Evolutionary conservation across 768 basidiomycete genomes (phyloP), one percentile per base, ranked within the genome.

Genomic region (Leccinellum rugosiceps): DNA sequence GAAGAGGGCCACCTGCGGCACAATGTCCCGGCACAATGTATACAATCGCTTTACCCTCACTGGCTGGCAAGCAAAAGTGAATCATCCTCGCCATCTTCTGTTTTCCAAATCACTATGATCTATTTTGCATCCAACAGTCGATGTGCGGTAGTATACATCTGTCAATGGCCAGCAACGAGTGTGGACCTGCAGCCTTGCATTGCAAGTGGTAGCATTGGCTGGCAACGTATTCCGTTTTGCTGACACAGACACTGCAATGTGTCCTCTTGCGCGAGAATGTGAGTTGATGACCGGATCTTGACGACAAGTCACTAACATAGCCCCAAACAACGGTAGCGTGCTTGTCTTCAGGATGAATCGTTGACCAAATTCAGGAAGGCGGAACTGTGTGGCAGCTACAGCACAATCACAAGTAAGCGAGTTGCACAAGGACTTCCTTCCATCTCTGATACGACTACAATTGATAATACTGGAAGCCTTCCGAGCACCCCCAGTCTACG

Each of bases 391-490:
- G 0, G 80, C 90, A 31, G 80, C 89, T 0, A 87, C 91, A 0
- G 77, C 84, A 4, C 74, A 80, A 0, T 87, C 89, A 6, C 96
- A 98, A 78, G 96, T 94, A 60, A 63, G 78, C 52, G 17, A 41
- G 41, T 23, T 46, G 3, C 26, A n/a, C 31, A 17, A 6, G 8
- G 32, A 55, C 45, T 17, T 25, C 3, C 55, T 32, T 52, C 44
- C 49, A 19, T 51, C 23, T 57, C 64, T 59, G 46, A 62, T 35
- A 51, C 57, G 13, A 5, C 3, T 32, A 1, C 63, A 99, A 95
- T 74, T 99, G 59, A 90, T 99, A 59, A 84, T 99, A 25, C 97
- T 97, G 6, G 97, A 98, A 73, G 87, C 90, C 1, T 94, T 94
- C 78, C 87, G 88, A 66, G 80, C 88, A 1, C 80, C 98, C 43